Base-by-base conservation (phyloP, 176 grass and related monocot genomes). In the Zizania latifolia region DNA sequence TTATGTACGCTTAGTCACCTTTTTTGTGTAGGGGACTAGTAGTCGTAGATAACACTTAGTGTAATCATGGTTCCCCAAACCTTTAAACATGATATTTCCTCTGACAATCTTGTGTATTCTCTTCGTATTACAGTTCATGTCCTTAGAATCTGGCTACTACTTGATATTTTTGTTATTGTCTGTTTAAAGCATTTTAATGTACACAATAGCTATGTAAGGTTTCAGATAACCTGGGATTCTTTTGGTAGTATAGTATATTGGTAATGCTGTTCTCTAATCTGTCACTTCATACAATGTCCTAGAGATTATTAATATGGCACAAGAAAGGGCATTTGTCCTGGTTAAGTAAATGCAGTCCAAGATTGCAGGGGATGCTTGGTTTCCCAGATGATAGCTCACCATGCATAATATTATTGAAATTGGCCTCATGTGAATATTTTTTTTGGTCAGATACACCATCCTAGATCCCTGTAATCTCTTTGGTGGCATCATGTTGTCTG, bases 161-260 rank as follows among this genome's bases (percentile, higher is more conserved):
- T n/a, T n/a, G n/a, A 12, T 5, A 55, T 68, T 27, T 63, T 71
- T 62, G 24, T 54, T 12, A 12, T 24, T 15, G 8, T 55, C 14
- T 27, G 41, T n/a, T 63, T 36, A 5, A n/a, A 82, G 10, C 31
- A 73, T 50, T 67, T 35, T 19, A 0, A 62, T 70, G 35, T 32
- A 26, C 24, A 32, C 31, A 73, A 45, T 72, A 71, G 56, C 45
- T 65, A 6, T 58, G 33, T 68, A 72, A 70, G 48, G 0, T 87
- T 58, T 74, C 71, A 16, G 48, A 62, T 58, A 75, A 87, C 45
- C 74, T 57, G 61, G n/a, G n/a, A n/a, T n/a, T 70, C 67, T 16
- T 31, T 27, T 64, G 9, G 3, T 87, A 58, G 41, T 51, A 29
- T 41, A 72, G 51, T 59, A 59, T 37, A 55, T 19, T 44, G 4